A percentile compares a stretch with the other conserved stretches of the same genome.
Evolutionary conservation across 2,329 filamentous ascomycete species (phyloP).

Genomic region (Bipolaris bicolor): DNA sequence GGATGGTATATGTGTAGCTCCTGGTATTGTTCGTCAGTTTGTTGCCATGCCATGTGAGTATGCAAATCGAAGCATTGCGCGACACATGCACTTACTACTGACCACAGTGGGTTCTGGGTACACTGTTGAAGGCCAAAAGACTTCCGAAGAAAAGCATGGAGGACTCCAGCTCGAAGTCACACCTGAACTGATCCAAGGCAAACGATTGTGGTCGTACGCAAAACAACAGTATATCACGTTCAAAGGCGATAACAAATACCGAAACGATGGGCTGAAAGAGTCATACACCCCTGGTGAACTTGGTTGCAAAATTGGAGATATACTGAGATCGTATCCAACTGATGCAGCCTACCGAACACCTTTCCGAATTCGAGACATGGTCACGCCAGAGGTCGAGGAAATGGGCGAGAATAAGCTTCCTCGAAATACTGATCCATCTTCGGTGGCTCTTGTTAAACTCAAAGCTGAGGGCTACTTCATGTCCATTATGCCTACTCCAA

Average conservation of each 20-base stretch:
- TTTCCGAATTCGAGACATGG: background rate
- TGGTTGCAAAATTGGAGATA: background rate
- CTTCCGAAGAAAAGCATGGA: background rate
- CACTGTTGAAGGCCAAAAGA: background rate
- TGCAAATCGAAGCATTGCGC: background rate
- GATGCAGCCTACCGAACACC: background rate
- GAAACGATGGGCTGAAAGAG: background rate
- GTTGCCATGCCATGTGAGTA: background rate
- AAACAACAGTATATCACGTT: background rate
- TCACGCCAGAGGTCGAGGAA: background rate
- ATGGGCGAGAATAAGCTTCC: too few species aligned
- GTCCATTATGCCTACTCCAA: too few species aligned
- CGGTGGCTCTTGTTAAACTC: background rate
- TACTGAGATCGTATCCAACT: background rate
- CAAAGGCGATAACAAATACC: too few species aligned
- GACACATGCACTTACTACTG: background rate
- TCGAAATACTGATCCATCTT: background rate
- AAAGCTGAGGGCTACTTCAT: background rate
- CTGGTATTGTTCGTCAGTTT: conserved; percentile 1
- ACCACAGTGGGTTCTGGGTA: background rate
- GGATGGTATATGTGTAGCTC: background rate
- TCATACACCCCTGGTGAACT: background rate
- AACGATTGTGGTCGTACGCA: background rate
- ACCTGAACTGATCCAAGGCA: background rate
- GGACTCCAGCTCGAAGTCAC: conserved; percentile 1